These are phyloP conservation scores for Petasospora fabianii DNA, from an alignment of 1,139 yeast species.

Conservation along the genomic window DNA sequence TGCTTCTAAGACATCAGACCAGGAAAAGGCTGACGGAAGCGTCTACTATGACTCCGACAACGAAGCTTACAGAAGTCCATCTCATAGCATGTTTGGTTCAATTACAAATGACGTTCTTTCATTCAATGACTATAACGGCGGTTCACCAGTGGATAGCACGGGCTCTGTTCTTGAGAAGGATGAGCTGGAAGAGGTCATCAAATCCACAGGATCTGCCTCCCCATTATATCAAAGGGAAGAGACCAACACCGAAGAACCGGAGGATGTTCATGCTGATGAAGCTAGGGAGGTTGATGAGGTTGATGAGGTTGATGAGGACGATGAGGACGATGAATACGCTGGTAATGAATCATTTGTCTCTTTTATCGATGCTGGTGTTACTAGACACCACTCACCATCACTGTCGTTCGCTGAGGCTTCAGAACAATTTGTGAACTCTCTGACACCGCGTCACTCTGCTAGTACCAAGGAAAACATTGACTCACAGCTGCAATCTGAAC, in stretches of 20 bases:
- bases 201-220: too few species aligned
- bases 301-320: constrained; percentile 1
- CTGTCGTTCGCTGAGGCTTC: constrained; percentile 19
- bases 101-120: constrained; percentile 14
- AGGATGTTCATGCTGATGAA: neutral
- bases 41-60: constrained; percentile 25
- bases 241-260: neutral
- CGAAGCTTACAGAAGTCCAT: constrained; percentile 24
- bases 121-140: too few species aligned
- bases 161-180: constrained; percentile 1
- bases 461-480: too few species aligned
- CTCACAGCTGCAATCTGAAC: too few species aligned
- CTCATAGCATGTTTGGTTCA: constrained; percentile 23
- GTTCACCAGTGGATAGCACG: too few species aligned
- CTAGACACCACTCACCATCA: neutral
- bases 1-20: too few species aligned
- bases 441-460: neutral
- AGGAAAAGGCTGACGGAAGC: too few species aligned
- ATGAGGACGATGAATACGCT: constrained; percentile 4
- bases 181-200: neutral
- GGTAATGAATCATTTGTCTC: constrained; percentile 17
- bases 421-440: constrained; percentile 12
- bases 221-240: neutral
- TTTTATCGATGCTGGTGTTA: constrained; percentile 9
- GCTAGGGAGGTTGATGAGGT: neutral